Percentiles rank a stretch among this genome's conserved stretches.
These are phyloP conservation scores for Exophiala sp. DNA, from an alignment of 2,329 filamentous ascomycete species.

Conservation along the genomic window DNA sequence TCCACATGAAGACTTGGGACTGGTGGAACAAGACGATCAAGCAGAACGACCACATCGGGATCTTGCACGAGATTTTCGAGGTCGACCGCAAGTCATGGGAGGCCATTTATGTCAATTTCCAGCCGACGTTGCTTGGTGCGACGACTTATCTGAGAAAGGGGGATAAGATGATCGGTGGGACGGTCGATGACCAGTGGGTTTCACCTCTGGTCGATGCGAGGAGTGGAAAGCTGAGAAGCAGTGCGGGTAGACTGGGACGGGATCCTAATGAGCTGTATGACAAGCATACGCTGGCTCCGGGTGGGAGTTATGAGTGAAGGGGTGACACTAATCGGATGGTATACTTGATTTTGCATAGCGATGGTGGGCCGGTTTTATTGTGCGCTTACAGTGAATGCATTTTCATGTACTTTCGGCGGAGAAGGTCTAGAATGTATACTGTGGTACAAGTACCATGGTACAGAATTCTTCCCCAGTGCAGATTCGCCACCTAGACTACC, in stretches of 20 bases:
- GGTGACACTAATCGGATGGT: no score
- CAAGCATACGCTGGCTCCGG: conserved; percentile 12
- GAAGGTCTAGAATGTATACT: no score
- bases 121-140: conserved; percentile 34
- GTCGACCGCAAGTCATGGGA: conserved; percentile 41
- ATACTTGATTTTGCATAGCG: background rate
- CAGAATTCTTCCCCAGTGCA: no score
- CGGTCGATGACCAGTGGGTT: conserved; percentile 24
- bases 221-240: conserved; percentile 25
- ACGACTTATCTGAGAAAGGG: conserved; percentile 24
- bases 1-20: conserved; percentile 42
- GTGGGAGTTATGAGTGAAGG: conserved; percentile 2
- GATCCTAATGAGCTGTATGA: conserved; percentile 16
- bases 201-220: conserved; percentile 26
- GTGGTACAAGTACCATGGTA: no score
- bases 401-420: no score
- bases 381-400: no score
- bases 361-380: no score
- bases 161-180: conserved; percentile 26
- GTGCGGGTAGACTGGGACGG: conserved; percentile 23
- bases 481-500: no score
- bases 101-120: conserved; percentile 42
- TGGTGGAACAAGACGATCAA: conserved; percentile 42
- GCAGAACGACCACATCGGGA: conserved; percentile 39
- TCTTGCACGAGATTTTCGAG: conserved; percentile 47